These are phyloP conservation scores for Trametes punicea DNA, from an alignment of 768 basidiomycete genomes.

Conservation along the genomic window DNA sequence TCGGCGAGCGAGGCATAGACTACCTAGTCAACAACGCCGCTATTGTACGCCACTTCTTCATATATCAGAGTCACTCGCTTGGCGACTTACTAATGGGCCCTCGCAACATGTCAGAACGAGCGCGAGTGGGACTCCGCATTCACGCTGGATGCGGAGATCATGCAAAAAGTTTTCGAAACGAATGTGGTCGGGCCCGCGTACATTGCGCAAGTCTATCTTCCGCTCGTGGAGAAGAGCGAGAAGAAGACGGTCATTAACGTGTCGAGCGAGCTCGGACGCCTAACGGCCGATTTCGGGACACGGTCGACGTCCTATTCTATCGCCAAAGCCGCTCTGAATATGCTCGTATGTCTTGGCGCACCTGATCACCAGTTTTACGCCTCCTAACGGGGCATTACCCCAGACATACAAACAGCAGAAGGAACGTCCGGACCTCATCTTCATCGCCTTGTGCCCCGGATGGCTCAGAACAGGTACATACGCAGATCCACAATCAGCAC, in stretches of 20 bases:
- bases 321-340: constrained; percentile 37
- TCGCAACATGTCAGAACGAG: neutral
- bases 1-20: constrained; percentile 33
- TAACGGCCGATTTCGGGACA: constrained; percentile 28
- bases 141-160: constrained; percentile 21
- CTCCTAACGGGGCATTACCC: neutral
- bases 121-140: constrained; percentile 28
- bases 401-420: constrained; percentile 20
- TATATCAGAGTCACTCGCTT: neutral
- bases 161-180: constrained; percentile 9
- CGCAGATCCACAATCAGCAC: neutral
- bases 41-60: constrained; percentile 25
- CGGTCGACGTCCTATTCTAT: constrained; percentile 33
- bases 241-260: constrained; percentile 36
- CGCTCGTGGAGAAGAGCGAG: constrained; percentile 30
- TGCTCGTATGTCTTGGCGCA: constrained; percentile 31
- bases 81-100: neutral
- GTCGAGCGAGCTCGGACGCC: constrained; percentile 21
- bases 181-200: constrained; percentile 37
- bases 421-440: constrained; percentile 14
- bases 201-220: constrained; percentile 32
- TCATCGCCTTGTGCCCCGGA: constrained; percentile 12
- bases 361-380: neutral
- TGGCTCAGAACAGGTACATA: constrained; percentile 18
- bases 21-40: constrained; percentile 41